Conservation (phyloP, 73 alveolate species). For the Paraurostyla sp. region DNA sequence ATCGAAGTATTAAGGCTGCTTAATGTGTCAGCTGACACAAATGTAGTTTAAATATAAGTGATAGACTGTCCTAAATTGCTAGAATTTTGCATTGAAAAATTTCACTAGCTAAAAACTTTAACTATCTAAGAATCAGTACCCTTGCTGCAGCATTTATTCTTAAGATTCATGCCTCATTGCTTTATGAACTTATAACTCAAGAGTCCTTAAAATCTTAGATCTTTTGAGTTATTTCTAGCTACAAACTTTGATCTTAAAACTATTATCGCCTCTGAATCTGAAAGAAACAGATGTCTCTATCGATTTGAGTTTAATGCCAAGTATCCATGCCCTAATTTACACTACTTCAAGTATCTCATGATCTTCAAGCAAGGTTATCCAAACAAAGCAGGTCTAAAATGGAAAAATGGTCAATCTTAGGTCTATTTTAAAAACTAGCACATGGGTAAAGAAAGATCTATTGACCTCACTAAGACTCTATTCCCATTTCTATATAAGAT, state of each 20-base stretch:
- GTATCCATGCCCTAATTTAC: background rate
- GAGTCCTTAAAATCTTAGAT: background rate
- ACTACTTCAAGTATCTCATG: conserved; percentile 1
- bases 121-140: background rate
- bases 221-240: background rate
- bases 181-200: background rate
- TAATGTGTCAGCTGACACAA: background rate
- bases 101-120: background rate
- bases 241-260: background rate
- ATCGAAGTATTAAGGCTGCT: background rate
- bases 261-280: background rate
- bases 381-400: background rate
- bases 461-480: background rate
- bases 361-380: background rate
- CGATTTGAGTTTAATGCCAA: background rate
- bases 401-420: conserved; percentile 7
- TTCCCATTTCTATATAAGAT: conserved; percentile 6
- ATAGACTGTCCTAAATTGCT: background rate
- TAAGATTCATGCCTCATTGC: background rate
- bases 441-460: conserved; percentile 6
- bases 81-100: background rate
- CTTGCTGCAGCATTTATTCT: background rate
- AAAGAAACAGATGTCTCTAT: background rate
- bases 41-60: background rate
- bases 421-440: background rate